Percentiles rank a stretch among this genome's conserved stretches.
Evolutionary conservation across 805 yeast genomes (phyloP).

Genomic region (Wickerhamomyces chambardii): DNA sequence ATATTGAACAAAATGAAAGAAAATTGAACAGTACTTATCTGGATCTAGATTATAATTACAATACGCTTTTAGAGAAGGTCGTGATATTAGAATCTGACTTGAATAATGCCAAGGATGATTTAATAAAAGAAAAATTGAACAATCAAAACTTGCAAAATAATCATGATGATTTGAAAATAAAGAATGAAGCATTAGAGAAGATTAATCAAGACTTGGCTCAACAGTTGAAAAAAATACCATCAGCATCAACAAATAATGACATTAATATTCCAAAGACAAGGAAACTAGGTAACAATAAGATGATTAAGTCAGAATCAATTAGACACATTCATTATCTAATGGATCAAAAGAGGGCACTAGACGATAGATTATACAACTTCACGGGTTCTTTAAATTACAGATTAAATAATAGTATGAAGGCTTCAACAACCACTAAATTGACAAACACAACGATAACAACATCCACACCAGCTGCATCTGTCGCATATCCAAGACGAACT

Average conservation of each 20-base stretch:
- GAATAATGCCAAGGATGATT: conserved; percentile 17
- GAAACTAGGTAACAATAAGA: background rate
- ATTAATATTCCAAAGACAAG: too few species aligned
- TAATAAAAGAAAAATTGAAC: conserved; percentile 15
- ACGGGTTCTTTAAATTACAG: conserved; percentile 13
- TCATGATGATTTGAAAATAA: conserved; percentile 8
- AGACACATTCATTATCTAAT: conserved; percentile 20
- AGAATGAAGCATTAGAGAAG: conserved; percentile 1
- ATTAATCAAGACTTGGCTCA: background rate
- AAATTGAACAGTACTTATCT: conserved; percentile 21
- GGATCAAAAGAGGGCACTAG: conserved; percentile 20
- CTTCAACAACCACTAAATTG: conserved; percentile 12
- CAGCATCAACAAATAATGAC: background rate
- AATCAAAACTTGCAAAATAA: conserved; percentile 19
- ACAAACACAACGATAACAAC: conserved; percentile 13
- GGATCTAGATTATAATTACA: conserved; percentile 26
- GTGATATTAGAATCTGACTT: conserved; percentile 30
- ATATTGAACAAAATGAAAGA: conserved; percentile 31
- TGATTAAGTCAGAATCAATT: conserved; percentile 18
- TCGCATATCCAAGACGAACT: background rate
- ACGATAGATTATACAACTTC: conserved; percentile 16
- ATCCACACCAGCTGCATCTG: conserved; percentile 8
- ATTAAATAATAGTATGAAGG: conserved; percentile 7
- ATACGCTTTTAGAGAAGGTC: conserved; percentile 24
- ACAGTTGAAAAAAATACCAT: background rate